phyloP scores from a whole-genome alignment of 164 flowering plant genomes.

The Vitis cinerea region DNA sequence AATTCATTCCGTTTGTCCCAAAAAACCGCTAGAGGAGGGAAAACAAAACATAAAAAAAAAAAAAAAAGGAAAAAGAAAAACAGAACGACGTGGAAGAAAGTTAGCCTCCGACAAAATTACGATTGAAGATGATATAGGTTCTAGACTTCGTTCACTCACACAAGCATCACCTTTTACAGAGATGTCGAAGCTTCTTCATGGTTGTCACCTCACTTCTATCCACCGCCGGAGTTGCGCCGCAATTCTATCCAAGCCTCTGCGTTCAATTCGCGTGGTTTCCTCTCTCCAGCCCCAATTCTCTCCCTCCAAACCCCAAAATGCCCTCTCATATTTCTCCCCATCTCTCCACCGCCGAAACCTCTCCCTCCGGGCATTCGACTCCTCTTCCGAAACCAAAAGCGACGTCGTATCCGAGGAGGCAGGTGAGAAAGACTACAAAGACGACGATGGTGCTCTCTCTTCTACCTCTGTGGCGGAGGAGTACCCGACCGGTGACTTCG shows the following conservation, averaged over 20 bases:
- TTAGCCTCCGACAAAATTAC: too few species aligned
- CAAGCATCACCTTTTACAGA: neutral
- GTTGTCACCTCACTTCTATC: slow-evolving; percentile 25
- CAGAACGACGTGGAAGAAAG: too few species aligned
- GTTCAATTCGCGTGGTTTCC: slow-evolving; percentile 1
- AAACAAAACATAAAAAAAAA: too few species aligned
- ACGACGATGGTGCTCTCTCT: too few species aligned
- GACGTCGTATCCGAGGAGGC: too few species aligned
- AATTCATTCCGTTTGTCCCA: too few species aligned
- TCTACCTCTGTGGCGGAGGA: slow-evolving; percentile 24
- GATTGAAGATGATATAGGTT: too few species aligned
- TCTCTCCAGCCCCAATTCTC: slow-evolving; percentile 6
- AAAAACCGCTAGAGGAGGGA: too few species aligned
- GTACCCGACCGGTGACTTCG: slow-evolving; percentile 75
- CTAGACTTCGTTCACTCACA: too few species aligned
- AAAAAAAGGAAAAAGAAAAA: too few species aligned
- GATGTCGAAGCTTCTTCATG: slow-evolving; percentile 45
- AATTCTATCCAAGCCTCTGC: slow-evolving; percentile 11
- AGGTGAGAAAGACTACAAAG: too few species aligned
- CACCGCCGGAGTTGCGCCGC: slow-evolving; percentile 18
- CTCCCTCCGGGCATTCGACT: slow-evolving; percentile 35
- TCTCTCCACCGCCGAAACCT: slow-evolving; percentile 9
- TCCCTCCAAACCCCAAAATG: neutral
- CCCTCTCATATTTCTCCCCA: neutral
- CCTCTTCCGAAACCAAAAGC: slow-evolving; percentile 19